Evolutionary conservation across 192 early-diverging fungal species (phyloP), one percentile per base, ranked within the genome.

Genomic region (Chytriomyces confervae): DNA sequence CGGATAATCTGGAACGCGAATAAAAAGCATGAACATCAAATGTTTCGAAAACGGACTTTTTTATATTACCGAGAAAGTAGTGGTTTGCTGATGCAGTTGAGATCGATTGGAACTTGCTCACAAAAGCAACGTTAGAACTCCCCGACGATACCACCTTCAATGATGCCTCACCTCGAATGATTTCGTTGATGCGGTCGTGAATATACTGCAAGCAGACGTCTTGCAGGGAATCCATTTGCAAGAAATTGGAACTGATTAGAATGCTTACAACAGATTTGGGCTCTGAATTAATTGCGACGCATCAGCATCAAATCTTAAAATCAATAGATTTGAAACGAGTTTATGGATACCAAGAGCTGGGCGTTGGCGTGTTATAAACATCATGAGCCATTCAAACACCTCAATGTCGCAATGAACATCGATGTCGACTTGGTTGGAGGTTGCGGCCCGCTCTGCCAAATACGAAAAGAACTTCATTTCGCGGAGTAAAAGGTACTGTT

Each of bases 371-470:
- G 82, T 71, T 18, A 86, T 81, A 50, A 81, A 86, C 46, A 76
- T 47, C 80, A 88, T 88, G 0, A 88, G 69, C 87, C 86, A 87
- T 68, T 88, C 86, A 83, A 88, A 88, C 11, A 88, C 87, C 75
- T 88, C 84, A 57, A 88, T 81, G 73, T 88, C 87, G 64, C 85
- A 88, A 64, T 88, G 87, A 2, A 88, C 87, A 61, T 88, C 87
- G 49, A 88, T 88, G 27, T 87, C 86, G 50, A 87, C 76, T 67
- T 64, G 76, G 27, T 72, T 23, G 36, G 69, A 27, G 16, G 50
- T 50, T 27, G 66, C 43, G 7, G 72, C 48, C 16, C 72, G 72
- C 27, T 83, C 79, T 27, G 67, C 66, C 3, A 88, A 64, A 43
- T 84, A 84, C 9, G 77, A 23, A 73, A 88, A 88, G 51, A 88